These are phyloP conservation scores for Penicillium palitans DNA, from an alignment of 2,329 filamentous ascomycete genomes.

Conservation along the genomic window DNA sequence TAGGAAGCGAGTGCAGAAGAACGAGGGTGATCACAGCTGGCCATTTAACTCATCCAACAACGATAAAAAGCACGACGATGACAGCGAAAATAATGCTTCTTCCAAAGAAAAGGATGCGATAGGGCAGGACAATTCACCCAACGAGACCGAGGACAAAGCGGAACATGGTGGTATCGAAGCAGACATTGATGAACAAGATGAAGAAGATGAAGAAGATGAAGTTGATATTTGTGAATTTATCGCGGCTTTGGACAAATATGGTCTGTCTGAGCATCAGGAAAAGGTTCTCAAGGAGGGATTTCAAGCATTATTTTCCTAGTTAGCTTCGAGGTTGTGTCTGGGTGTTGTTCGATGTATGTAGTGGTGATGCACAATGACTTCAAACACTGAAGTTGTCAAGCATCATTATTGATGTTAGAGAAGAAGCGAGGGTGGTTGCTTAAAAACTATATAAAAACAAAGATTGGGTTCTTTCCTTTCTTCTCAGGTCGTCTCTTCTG, in stretches of 20 bases:
- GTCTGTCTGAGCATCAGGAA: not conserved
- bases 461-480: not conserved
- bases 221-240: not conserved
- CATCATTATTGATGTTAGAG: not conserved
- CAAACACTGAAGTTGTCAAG: not conserved
- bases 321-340: not conserved
- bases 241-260: not conserved
- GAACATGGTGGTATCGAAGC: not conserved
- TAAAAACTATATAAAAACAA: not conserved
- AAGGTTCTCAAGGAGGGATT: not conserved
- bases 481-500: not conserved
- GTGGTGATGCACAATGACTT: not conserved
- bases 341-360: not conserved
- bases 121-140: not conserved
- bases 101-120: not conserved
- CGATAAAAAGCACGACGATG: not conserved
- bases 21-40: not conserved
- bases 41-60: not conserved
- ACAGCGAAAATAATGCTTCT: not conserved
- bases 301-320: not conserved
- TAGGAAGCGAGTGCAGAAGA: not conserved
- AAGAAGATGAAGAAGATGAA: not conserved
- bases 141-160: not conserved
- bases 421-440: not conserved
- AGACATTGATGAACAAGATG: not conserved